A percentile compares a stretch with the other conserved stretches of the same genome.
Evolutionary conservation across 83 land plant genomes (phyloP).

Genomic region (Thuja plicata): DNA sequence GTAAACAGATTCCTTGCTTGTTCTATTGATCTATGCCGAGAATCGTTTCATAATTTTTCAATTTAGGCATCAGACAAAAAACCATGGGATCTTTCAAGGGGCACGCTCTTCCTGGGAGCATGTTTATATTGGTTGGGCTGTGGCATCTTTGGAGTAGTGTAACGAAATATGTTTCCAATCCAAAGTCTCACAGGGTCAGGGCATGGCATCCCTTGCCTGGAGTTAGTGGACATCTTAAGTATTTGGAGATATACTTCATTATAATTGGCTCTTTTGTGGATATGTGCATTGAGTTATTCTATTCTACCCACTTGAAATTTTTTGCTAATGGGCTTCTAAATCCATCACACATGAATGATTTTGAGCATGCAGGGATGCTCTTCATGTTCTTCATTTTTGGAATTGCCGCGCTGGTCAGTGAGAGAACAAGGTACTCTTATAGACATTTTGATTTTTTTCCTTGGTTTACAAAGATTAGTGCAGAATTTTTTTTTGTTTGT

Average conservation of each 20-base stretch:
- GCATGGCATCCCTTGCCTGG: slow-evolving; percentile 83
- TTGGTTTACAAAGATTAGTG: background rate
- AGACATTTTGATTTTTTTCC: background rate
- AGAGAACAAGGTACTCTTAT: slow-evolving; percentile 64
- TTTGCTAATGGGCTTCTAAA: slow-evolving; percentile 77
- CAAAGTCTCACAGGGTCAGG: slow-evolving; percentile 63
- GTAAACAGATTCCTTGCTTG: too few relatives aligned
- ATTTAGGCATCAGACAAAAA: background rate
- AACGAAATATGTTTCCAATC: slow-evolving; percentile 55
- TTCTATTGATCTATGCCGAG: background rate
- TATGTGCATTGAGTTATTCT: slow-evolving; percentile 90
- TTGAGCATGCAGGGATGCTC: slow-evolving; percentile 96
- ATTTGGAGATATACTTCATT: slow-evolving; percentile 81
- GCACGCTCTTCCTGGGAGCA: slow-evolving; percentile 82
- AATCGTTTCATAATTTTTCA: background rate
- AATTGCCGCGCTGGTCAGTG: slow-evolving; percentile 49
- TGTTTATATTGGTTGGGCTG: slow-evolving; percentile 79
- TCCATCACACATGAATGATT: slow-evolving; percentile 83
- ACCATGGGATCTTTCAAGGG: slow-evolving; percentile 94
- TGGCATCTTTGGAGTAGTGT: slow-evolving; percentile 84
- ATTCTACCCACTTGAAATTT: slow-evolving; percentile 81
- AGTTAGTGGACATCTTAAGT: slow-evolving; percentile 45
- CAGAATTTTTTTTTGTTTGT: background rate
- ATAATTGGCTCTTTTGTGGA: slow-evolving; percentile 79
- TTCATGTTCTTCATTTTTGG: slow-evolving; percentile 96